These are phyloP conservation scores for Monosporozyma siamensis DNA, from an alignment of 805 yeast species.

Conservation along the genomic window DNA sequence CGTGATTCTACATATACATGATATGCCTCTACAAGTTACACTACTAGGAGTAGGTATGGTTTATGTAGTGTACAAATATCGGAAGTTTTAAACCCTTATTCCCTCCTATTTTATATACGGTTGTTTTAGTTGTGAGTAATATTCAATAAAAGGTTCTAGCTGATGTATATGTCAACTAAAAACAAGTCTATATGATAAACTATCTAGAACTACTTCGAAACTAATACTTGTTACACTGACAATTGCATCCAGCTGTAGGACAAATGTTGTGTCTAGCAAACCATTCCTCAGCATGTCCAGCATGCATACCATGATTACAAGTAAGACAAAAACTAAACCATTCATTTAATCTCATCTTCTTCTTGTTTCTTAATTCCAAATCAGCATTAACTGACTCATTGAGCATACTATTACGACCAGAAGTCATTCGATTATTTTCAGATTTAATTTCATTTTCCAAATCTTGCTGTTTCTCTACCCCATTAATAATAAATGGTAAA, in stretches of 20 bases:
- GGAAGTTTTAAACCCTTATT: too few relatives aligned
- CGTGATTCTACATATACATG: too few relatives aligned
- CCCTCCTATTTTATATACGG: too few relatives aligned
- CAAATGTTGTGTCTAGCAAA: conserved; percentile 78
- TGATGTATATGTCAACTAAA: too few relatives aligned
- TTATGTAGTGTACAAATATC: too few relatives aligned
- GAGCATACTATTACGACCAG: neutral
- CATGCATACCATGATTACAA: conserved; percentile 92
- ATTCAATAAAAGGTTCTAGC: too few relatives aligned
- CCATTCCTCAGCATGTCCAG: conserved; percentile 95
- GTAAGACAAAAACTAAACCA: conserved; percentile 90
- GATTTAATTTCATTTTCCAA: neutral
- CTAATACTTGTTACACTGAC: conserved; percentile 59
- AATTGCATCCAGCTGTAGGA: conserved; percentile 89
- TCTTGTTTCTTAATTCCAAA: conserved; percentile 5
- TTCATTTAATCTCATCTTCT: conserved; percentile 40
- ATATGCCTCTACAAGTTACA: too few relatives aligned
- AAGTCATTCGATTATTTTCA: neutral
- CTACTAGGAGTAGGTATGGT: too few relatives aligned
- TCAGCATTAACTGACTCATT: neutral
- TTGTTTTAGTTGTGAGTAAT: too few relatives aligned
- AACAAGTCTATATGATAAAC: too few relatives aligned
- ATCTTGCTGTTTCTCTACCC: conserved; percentile 7
- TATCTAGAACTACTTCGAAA: too few relatives aligned
- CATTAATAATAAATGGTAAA: conserved; percentile 28